A percentile compares a stretch with the other conserved stretches of the same genome.
Evolutionary conservation across 78 protist genomes (phyloP).

Genomic region (Neovahlkampfia damariscottae): DNA sequence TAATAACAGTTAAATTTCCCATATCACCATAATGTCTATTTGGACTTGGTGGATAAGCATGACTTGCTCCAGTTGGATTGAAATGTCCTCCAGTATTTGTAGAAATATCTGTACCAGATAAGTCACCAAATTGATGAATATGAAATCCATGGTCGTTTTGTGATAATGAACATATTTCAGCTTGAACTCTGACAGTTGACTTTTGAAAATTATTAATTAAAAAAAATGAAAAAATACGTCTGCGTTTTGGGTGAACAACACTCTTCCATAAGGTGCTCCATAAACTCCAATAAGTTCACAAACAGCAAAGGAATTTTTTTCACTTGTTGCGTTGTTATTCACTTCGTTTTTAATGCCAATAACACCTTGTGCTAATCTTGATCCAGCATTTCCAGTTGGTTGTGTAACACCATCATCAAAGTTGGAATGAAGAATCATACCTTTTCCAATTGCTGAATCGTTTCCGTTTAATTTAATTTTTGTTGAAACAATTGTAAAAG

Average conservation of each 20-base stretch:
- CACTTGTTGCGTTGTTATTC: no score
- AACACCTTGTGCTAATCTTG: slow-evolving; percentile 61
- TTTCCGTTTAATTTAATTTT: slow-evolving; percentile 44
- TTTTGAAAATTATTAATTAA: no score
- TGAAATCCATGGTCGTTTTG: no score
- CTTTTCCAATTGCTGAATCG: slow-evolving; percentile 51
- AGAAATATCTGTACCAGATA: neutral
- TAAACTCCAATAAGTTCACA: no score
- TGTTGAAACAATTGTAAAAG: slow-evolving; percentile 23
- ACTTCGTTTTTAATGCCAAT: slow-evolving; percentile 56
- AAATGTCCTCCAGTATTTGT: neutral
- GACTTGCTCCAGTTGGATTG: neutral
- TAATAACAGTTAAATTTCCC: neutral
- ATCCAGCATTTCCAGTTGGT: slow-evolving; percentile 84
- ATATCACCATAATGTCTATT: neutral
- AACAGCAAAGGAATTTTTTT: no score
- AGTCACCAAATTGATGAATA: neutral
- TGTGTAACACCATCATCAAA: slow-evolving; percentile 53
- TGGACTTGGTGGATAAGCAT: neutral
- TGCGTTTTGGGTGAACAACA: no score
- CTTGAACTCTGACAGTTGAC: no score
- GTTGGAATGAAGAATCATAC: slow-evolving; percentile 51
- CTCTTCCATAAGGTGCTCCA: no score
- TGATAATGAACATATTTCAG: no score
- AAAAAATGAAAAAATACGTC: no score